Evolutionary conservation across 106 monocot genomes (phyloP).

Genomic region (Phalaenopsis aphrodite): DNA sequence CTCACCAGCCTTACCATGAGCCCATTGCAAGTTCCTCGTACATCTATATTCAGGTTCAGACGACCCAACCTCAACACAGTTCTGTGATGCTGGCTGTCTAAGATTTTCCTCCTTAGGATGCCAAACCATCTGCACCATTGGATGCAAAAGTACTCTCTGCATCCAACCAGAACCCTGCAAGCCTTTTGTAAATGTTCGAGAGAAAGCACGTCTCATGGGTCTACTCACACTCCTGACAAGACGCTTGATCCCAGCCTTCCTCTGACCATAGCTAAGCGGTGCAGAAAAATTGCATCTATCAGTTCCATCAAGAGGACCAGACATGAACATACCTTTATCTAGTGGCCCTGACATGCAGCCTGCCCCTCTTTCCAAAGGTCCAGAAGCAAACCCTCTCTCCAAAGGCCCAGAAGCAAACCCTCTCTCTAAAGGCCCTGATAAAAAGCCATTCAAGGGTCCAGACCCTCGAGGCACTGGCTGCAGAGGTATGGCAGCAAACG

Average conservation of each 20-base stretch:
- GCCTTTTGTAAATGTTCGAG: constrained; percentile 37
- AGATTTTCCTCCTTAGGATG: constrained; percentile 52
- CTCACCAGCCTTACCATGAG: constrained; percentile 98
- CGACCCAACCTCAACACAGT: constrained; percentile 30
- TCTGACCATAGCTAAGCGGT: constrained; percentile 48
- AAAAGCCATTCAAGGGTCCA: constrained; percentile 80
- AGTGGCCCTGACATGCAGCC: constrained; percentile 66
- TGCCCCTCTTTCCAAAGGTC: constrained; percentile 63
- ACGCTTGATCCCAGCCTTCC: constrained; percentile 36
- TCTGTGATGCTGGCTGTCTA: constrained; percentile 24
- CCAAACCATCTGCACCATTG: constrained; percentile 47
- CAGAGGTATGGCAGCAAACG: constrained; percentile 81
- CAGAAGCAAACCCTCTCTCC: constrained; percentile 85
- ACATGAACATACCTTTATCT: constrained; percentile 19
- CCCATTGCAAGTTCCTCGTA: constrained; percentile 85
- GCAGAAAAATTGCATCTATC: constrained; percentile 85
- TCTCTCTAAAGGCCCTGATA: constrained; percentile 92
- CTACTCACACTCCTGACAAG: constrained; percentile 74
- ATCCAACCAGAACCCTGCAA: constrained; percentile 46
- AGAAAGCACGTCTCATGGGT: constrained; percentile 62
- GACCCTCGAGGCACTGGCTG: constrained; percentile 94
- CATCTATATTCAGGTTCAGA: constrained; percentile 72
- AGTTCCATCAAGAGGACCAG: constrained; percentile 1
- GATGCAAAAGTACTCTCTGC: constrained; percentile 54
- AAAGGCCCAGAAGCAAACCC: constrained; percentile 85